Base-by-base conservation (phyloP, 495 filamentous ascomycete genomes). In the Usnea hakonensis region DNA sequence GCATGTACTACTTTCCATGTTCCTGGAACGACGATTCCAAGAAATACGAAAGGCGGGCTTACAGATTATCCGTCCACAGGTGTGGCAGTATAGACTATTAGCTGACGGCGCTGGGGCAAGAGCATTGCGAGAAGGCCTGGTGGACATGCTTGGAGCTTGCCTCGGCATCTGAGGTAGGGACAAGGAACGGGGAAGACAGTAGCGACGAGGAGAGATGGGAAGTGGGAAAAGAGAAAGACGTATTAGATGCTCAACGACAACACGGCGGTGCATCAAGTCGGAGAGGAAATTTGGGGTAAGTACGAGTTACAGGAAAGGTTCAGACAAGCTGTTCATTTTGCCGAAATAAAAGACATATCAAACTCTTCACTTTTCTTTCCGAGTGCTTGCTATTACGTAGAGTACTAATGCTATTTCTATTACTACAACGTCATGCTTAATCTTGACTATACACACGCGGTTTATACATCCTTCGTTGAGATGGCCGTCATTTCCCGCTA, bases 21-120 rank as follows among this genome's bases (percentile, higher is more conserved):
- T 21, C 16, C 13, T 14, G 14, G 23, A 14, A 48, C 21, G 28
- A 48, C 40, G 19, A 30, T 17, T 17, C 9, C 23, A 26, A 5
- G n/a, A 17, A 16, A 36, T 40, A 0, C 11, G 36, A 52, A 58
- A 8, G 9, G 17, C 5, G 32, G 33, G 61, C 66, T 57, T 55
- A 68, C 66, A 57, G n/a, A 68, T 66, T 19, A 68, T 17, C 8
- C 66, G 60, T 14, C 66, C 66, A 35, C 66, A 68, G 2, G 66
- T 68, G 33, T 46, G 54, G 55, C 66, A 68, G 40, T 68, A 68
- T 26, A 58, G 28, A 5, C 33, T 37, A 30, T 57, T 56, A 17
- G 48, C 56, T 36, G 33, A 48, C 23, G 55, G 59, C 9, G 41
- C 26, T 2, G 63, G 57, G 28, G 63, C 16, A 7, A 41, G 66